Base-by-base conservation (phyloP, 2,329 filamentous ascomycete species). In the Sclerotinia glacialis region DNA sequence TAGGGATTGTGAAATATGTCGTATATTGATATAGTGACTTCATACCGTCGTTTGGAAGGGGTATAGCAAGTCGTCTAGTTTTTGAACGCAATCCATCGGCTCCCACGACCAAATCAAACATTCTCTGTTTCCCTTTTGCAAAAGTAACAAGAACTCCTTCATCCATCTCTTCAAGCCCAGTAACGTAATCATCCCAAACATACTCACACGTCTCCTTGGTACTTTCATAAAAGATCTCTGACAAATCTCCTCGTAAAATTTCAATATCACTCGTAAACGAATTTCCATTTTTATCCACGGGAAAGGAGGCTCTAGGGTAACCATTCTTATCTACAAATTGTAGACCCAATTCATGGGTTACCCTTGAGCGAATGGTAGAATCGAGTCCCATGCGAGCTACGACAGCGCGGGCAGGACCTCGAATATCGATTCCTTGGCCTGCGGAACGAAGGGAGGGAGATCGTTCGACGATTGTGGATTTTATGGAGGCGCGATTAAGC, bases 341-440 rank as follows among this genome's bases (percentile, higher is more conserved):
- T 14, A 84, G 67, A 9, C 82, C 83, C 40, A 80, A 74, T 69
- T 84, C 77, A 0, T 78, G 76, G 1, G 78, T 78, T 1, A 71
- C 75, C 44, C 77, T 77, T 53, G 75, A 73, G 23, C 73, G 74
- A n/a, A 80, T 77, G 0, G 75, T 74, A 52, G 79, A 78, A 72
- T 80, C 76, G 0, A 78, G 78, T 0, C 79, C 78, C 70, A 80
- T 80, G 52, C 74, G 76, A 2, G 76, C 72, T 74, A 80, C 79
- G 1, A 80, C 73, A 1, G 74, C 72, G 5, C 80, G 76, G 2
- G 78, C 78, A 2, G 70, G 72, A 9, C 74, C 77, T 78, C 82
- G 80, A 3, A 87, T 76, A 70, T 87, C 85, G 37, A 87, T 74
- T 55, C 85, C 83, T 12, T 82, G 79, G 0, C 85, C 85, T 0